Conservation (phyloP, 441 rosid genomes). For the Croton laevigatus region DNA sequence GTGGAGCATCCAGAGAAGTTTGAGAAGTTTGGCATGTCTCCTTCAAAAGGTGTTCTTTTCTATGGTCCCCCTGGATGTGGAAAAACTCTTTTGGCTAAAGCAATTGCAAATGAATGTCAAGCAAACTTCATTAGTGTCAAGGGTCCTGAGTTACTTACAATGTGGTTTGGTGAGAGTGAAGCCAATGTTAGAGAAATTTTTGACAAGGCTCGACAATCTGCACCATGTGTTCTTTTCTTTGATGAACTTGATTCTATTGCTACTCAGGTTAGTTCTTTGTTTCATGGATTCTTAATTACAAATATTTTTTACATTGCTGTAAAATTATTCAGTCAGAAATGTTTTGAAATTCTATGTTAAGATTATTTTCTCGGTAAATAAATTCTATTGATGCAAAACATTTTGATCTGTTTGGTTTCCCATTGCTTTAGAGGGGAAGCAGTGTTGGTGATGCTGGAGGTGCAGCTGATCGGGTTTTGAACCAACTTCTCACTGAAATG, state of each 20-base stretch:
- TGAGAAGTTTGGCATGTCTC: slow-evolving; percentile 73
- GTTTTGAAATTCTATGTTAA: background rate
- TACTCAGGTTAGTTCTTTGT: slow-evolving; percentile 46
- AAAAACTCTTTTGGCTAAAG: slow-evolving; percentile 56
- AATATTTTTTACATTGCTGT: background rate
- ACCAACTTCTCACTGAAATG: slow-evolving; percentile 65
- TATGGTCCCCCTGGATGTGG: slow-evolving; percentile 66
- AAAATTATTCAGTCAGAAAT: background rate
- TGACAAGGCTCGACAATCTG: slow-evolving; percentile 58
- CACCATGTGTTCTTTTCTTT: slow-evolving; percentile 63
- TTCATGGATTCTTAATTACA: background rate
- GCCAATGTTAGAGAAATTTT: slow-evolving; percentile 63
- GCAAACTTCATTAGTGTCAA: slow-evolving; percentile 58
- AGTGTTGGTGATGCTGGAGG: slow-evolving; percentile 61
- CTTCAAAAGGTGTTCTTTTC: slow-evolving; percentile 66
- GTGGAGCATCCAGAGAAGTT: slow-evolving; percentile 75
- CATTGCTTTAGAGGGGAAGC: slow-evolving; percentile 48
- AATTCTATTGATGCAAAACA: background rate
- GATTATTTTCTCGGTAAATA: background rate
- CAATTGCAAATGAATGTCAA: slow-evolving; percentile 61
- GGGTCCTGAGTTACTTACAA: slow-evolving; percentile 56
- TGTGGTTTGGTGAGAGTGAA: slow-evolving; percentile 70
- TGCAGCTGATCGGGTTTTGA: slow-evolving; percentile 59
- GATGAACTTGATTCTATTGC: slow-evolving; percentile 67
- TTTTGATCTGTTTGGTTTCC: background rate